Percentiles rank a stretch among this genome's conserved stretches.
Conservation (phyloP, 1,284 basidiomycete species). For the Kalmanozyma brasiliensis region DNA sequence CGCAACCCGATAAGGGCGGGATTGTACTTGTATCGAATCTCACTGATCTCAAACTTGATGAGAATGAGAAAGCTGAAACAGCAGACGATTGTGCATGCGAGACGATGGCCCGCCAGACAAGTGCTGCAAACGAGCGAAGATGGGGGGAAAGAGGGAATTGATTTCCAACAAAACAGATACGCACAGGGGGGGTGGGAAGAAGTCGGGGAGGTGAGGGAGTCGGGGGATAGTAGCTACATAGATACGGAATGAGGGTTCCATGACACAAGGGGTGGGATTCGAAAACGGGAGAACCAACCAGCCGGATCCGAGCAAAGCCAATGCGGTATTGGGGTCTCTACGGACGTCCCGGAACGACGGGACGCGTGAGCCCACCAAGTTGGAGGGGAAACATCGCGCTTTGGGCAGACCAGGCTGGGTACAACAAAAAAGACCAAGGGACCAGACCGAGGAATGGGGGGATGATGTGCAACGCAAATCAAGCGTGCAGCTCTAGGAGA, state of each 20-base stretch:
- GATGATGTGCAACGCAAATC: not conserved
- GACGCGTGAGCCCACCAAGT: conserved; percentile 40
- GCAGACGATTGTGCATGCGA: too few relatives aligned
- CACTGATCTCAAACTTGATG: not conserved
- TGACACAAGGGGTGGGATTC: conserved; percentile 4
- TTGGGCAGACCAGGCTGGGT: conserved; percentile 49
- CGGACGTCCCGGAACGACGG: conserved; percentile 16
- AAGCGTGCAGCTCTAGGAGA: conserved; percentile 4
- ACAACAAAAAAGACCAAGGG: conserved; percentile 1
- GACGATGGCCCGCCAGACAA: too few relatives aligned
- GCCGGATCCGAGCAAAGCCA: conserved; percentile 42
- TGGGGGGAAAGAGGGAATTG: conserved; percentile 2
- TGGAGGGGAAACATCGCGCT: conserved; percentile 18
- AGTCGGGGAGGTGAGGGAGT: too few relatives aligned
- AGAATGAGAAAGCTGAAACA: not conserved
- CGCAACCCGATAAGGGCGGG: too few relatives aligned
- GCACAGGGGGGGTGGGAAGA: too few relatives aligned
- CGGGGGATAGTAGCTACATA: conserved; percentile 18
- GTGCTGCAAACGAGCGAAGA: conserved; percentile 2
- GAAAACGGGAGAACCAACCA: too few relatives aligned
- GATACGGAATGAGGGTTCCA: not conserved
- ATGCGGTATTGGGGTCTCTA: conserved; percentile 32
- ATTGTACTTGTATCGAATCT: conserved; percentile 4
- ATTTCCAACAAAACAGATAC: conserved; percentile 14
- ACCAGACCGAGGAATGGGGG: not conserved